Evolutionary conservation across 2,329 filamentous ascomycete species (phyloP).

Genomic region (Penicillium sp.): DNA sequence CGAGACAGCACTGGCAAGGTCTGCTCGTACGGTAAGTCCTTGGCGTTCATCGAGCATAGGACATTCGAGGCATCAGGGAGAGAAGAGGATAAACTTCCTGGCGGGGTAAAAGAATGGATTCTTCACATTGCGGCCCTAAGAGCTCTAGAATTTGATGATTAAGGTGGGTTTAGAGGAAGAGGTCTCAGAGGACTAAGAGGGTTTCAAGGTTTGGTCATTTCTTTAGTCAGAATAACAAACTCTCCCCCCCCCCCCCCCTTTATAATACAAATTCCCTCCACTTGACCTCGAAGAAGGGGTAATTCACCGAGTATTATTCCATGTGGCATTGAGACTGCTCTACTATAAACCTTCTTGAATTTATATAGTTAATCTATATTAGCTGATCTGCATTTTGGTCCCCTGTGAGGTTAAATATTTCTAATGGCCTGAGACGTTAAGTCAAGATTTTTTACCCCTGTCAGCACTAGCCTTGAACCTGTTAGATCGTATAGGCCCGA

Average conservation of each 20-base stretch:
- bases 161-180: too few relatives aligned
- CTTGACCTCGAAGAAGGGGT: too few relatives aligned
- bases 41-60: conserved; percentile 31
- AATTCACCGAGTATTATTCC: too few relatives aligned
- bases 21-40: conserved; percentile 25
- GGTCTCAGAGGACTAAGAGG: too few relatives aligned
- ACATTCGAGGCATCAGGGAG: neutral
- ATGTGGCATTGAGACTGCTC: too few relatives aligned
- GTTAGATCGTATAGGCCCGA: neutral
- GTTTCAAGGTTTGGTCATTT: too few relatives aligned
- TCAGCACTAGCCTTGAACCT: neutral
- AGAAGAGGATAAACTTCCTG: conserved; percentile 2
- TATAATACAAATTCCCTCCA: too few relatives aligned
- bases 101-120: conserved; percentile 17
- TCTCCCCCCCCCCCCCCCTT: too few relatives aligned
- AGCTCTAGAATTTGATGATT: conserved; percentile 11
- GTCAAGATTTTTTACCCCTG: neutral
- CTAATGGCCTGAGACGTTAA: neutral
- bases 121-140: conserved; percentile 18
- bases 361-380: too few relatives aligned
- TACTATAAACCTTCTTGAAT: too few relatives aligned
- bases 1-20: conserved; percentile 30
- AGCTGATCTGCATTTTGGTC: neutral
- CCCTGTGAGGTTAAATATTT: neutral
- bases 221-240: too few relatives aligned